A percentile compares a stretch with the other conserved stretches of the same genome.
Conservation (phyloP, 352 stramenopile genomes). For the Phytophthora tentaculata region DNA sequence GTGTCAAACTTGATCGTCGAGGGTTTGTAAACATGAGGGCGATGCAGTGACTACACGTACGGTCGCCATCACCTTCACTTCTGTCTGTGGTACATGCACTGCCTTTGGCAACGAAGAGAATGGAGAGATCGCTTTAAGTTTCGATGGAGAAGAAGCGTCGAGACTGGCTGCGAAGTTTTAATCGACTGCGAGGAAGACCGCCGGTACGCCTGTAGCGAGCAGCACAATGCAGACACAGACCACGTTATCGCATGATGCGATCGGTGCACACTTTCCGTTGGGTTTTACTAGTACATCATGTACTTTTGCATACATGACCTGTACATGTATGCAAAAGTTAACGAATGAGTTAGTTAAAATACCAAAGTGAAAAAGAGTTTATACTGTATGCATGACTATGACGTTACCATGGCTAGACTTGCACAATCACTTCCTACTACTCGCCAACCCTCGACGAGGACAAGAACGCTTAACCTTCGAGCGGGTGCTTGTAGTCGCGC, state of each 20-base stretch:
- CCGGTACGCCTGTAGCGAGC: not conserved
- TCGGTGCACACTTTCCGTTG: too few relatives aligned
- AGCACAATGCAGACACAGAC: too few relatives aligned
- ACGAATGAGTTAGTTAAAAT: not conserved
- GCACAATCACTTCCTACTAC: not conserved
- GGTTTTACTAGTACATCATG: too few relatives aligned
- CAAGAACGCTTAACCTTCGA: conserved; percentile 24
- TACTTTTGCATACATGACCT: too few relatives aligned
- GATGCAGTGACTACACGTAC: not conserved
- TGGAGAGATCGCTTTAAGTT: not conserved
- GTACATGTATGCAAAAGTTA: not conserved
- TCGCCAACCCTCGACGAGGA: not conserved
- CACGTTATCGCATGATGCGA: too few relatives aligned
- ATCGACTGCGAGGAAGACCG: not conserved
- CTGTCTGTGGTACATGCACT: not conserved
- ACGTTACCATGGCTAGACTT: not conserved
- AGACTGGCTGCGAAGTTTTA: not conserved
- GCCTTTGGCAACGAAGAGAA: not conserved
- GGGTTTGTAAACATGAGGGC: too few relatives aligned
- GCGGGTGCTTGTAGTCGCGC: conserved; percentile 48
- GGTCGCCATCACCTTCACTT: not conserved
- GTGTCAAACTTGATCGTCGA: not conserved
- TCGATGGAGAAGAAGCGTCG: not conserved
- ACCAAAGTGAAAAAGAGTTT: not conserved
- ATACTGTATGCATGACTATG: not conserved